Conservation (phyloP, 768 basidiomycete species). For the Cantharellus anzutake region DNA sequence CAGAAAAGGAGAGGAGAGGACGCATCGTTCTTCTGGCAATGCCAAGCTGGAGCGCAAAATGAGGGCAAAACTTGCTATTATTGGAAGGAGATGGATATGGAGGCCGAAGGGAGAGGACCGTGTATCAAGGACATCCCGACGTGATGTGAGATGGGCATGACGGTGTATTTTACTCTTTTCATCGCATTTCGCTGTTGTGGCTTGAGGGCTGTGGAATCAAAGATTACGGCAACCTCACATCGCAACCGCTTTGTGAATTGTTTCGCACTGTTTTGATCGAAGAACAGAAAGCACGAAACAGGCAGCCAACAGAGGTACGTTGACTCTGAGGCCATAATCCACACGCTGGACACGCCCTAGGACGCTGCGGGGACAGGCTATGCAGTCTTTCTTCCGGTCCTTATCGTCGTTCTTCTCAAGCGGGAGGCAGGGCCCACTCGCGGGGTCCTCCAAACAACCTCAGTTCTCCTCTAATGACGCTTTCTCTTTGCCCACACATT, state of each 20-base stretch:
- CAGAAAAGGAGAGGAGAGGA: slow-evolving; percentile 2
- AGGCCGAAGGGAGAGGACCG: slow-evolving; percentile 33
- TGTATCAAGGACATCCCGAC: slow-evolving; percentile 1
- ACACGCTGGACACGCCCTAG: no score
- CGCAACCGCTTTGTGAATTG: no score
- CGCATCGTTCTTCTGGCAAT: slow-evolving; percentile 53
- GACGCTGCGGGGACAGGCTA: neutral
- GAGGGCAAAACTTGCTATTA: slow-evolving; percentile 65
- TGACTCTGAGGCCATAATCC: no score
- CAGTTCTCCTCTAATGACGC: slow-evolving; percentile 72
- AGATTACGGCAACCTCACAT: no score
- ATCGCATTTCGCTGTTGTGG: no score
- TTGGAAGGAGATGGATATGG: slow-evolving; percentile 57
- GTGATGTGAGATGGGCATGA: neutral
- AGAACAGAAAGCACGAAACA: no score
- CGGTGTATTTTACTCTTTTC: neutral
- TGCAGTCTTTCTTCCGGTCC: slow-evolving; percentile 7
- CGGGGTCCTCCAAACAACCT: slow-evolving; percentile 23
- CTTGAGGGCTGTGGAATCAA: no score
- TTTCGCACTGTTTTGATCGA: no score
- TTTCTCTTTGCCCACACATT: slow-evolving; percentile 65
- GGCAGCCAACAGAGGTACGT: no score
- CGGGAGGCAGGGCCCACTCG: slow-evolving; percentile 2
- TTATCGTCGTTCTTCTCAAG: slow-evolving; percentile 7
- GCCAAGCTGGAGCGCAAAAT: slow-evolving; percentile 64